phyloP scores from a whole-genome alignment of 2,329 filamentous ascomycete genomes.

The Dendryphion nanum region DNA sequence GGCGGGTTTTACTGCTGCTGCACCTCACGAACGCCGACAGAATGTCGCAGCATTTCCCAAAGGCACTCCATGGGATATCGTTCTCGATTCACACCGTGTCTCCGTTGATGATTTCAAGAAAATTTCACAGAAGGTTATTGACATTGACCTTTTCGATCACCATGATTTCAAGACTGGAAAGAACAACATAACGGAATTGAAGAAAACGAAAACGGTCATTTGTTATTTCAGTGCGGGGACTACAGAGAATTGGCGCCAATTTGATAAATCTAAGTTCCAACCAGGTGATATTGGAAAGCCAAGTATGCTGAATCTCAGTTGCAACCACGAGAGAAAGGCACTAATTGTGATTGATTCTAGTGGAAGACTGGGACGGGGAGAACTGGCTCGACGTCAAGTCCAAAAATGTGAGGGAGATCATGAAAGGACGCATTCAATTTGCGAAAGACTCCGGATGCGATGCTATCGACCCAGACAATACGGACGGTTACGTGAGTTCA shows the following conservation, averaged over 20 bases:
- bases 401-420: conserved; percentile 58
- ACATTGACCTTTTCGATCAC: conserved; percentile 61
- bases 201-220: conserved; percentile 58
- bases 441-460: conserved; percentile 62
- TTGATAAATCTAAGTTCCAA: conserved; percentile 42
- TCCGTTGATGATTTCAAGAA: conserved; percentile 47
- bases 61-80: conserved; percentile 17
- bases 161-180: conserved; percentile 43
- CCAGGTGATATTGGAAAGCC: conserved; percentile 1
- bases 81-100: conserved; percentile 12
- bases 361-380: conserved; percentile 60
- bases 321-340: conserved; percentile 30
- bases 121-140: conserved; percentile 44
- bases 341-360: too few relatives aligned
- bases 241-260: conserved; percentile 60
- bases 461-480: conserved; percentile 68
- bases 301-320: neutral
- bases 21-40: too few relatives aligned
- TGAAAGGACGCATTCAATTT: conserved; percentile 57
- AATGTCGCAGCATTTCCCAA: conserved; percentile 7
- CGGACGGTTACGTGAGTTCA: conserved; percentile 58
- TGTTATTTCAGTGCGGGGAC: conserved; percentile 74
- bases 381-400: conserved; percentile 63
- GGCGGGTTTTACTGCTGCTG: too few relatives aligned
- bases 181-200: conserved; percentile 45